These are phyloP conservation scores for Hysterangium stoloniferum DNA, from an alignment of 768 basidiomycete species.

Conservation along the genomic window DNA sequence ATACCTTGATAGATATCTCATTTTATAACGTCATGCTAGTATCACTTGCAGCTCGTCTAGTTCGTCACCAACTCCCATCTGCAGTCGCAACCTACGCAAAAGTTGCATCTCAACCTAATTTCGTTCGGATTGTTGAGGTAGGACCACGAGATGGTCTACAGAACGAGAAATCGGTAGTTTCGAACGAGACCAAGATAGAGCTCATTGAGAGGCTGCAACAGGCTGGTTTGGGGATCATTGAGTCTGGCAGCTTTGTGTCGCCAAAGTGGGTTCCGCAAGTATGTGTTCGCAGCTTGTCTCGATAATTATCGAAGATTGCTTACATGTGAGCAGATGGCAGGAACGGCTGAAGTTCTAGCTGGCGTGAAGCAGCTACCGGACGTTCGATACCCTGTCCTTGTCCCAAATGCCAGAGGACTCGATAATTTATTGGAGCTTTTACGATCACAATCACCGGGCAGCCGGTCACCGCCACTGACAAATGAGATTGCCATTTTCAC, in stretches of 20 bases:
- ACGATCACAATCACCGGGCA: conserved; percentile 24
- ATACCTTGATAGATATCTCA: no score
- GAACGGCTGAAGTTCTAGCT: conserved; percentile 67
- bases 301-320: conserved; percentile 14
- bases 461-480: conserved; percentile 41
- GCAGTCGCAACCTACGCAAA: conserved; percentile 1
- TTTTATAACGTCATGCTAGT: no score
- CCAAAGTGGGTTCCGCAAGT: conserved; percentile 94
- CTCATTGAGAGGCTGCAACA: conserved; percentile 66
- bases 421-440: conserved; percentile 59
- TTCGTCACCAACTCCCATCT: not conserved
- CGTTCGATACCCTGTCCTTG: conserved; percentile 70
- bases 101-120: conserved; percentile 4
- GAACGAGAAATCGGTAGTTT: conserved; percentile 72
- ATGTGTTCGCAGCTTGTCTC: conserved; percentile 17
- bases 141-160: conserved; percentile 89
- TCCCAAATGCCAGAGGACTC: conserved; percentile 75
- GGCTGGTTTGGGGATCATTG: conserved; percentile 65
- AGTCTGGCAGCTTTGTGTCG: conserved; percentile 86
- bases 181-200: conserved; percentile 67
- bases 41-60: not conserved
- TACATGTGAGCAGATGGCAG: conserved; percentile 74
- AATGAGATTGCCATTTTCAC: conserved; percentile 88
- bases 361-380: conserved; percentile 43
- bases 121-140: conserved; percentile 69